Percentiles rank a stretch among this genome's conserved stretches.
phyloP scores from a whole-genome alignment of 2,329 filamentous ascomycete species.

The Aspergillus glaucus region DNA sequence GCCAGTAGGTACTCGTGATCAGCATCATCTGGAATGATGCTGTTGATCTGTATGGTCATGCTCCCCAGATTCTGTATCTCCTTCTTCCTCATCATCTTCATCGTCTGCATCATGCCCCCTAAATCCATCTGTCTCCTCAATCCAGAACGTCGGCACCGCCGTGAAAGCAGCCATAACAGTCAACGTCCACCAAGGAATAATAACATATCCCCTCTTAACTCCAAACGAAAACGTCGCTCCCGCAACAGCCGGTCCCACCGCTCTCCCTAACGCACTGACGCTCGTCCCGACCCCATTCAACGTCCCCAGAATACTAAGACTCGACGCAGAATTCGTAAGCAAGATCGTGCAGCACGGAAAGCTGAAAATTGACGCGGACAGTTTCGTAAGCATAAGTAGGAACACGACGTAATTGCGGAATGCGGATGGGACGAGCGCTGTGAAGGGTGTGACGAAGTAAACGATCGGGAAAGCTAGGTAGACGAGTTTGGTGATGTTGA shows the following conservation, averaged over 20 bases:
- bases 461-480: constrained; percentile 64
- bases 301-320: constrained; percentile 72
- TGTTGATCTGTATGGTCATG: background rate
- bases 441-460: constrained; percentile 78
- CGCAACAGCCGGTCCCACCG: constrained; percentile 66
- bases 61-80: background rate
- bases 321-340: constrained; percentile 77
- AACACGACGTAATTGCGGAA: constrained; percentile 58
- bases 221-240: constrained; percentile 72
- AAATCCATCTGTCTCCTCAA: constrained; percentile 68
- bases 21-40: background rate
- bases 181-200: constrained; percentile 78
- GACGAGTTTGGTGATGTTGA: constrained; percentile 65
- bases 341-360: constrained; percentile 89
- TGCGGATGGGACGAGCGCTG: constrained; percentile 52
- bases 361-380: constrained; percentile 69
- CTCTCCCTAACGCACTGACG: constrained; percentile 72
- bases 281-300: constrained; percentile 87
- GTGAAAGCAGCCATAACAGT: constrained; percentile 57
- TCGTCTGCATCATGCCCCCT: constrained; percentile 25
- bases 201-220: constrained; percentile 66
- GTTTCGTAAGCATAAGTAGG: constrained; percentile 65
- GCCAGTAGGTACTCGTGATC: background rate
- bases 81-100: background rate
- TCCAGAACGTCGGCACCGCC: constrained; percentile 65